Evolutionary conservation across 164 flowering plant genomes (phyloP).

Genomic region (Sextonia rubra): DNA sequence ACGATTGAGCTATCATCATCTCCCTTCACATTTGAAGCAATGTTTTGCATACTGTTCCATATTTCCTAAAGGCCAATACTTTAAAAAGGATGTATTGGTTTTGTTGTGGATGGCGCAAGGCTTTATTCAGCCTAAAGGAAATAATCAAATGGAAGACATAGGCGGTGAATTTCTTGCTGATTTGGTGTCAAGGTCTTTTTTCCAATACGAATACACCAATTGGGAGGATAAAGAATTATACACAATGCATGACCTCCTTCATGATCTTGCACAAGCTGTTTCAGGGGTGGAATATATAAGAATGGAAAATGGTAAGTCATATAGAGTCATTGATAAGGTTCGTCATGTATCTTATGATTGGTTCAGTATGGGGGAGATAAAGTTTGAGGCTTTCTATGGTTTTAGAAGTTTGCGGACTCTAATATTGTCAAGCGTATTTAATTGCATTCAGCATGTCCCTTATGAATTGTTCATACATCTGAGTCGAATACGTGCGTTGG

Average conservation of each 20-base stretch:
- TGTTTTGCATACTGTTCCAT: slow-evolving; percentile 16
- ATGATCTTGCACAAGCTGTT: slow-evolving; percentile 5
- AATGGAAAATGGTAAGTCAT: neutral
- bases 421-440: neutral
- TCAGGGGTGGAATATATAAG: neutral
- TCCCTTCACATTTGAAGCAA: slow-evolving; percentile 11
- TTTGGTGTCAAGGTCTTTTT: slow-evolving; percentile 10
- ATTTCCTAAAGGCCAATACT: slow-evolving; percentile 7
- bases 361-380: neutral
- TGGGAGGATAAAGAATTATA: neutral
- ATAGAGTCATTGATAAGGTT: neutral
- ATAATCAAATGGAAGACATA: slow-evolving; percentile 7
- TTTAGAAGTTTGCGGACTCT: neutral
- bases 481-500: neutral
- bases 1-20: slow-evolving; percentile 12
- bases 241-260: slow-evolving; percentile 12
- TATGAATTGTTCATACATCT: neutral
- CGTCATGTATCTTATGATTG: neutral
- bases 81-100: slow-evolving; percentile 5
- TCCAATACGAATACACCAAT: neutral
- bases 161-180: slow-evolving; percentile 3
- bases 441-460: neutral
- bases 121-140: neutral
- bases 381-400: neutral
- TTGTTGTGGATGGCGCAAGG: slow-evolving; percentile 16